Percentiles rank a stretch among this genome's conserved stretches.
phyloP scores from a whole-genome alignment of 495 filamentous ascomycete genomes.

The Oleoguttula mirabilis region DNA sequence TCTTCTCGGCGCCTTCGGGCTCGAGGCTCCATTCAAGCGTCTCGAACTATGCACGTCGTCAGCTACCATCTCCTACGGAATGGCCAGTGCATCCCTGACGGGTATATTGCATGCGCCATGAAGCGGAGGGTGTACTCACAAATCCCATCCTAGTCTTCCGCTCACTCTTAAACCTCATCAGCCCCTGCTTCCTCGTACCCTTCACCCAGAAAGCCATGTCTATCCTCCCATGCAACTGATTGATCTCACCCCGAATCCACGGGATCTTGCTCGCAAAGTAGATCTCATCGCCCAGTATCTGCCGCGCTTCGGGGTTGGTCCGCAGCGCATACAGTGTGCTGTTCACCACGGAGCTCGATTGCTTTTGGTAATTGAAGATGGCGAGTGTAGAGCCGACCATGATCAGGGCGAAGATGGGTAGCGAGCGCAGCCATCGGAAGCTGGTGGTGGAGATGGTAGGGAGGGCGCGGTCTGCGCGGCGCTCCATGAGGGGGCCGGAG shows the following conservation, averaged over 20 bases:
- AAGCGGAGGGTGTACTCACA: conserved; percentile 38
- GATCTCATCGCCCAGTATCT: conserved; percentile 77
- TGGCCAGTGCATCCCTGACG: neutral
- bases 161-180: conserved; percentile 70
- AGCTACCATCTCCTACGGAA: neutral
- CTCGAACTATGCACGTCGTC: conserved; percentile 50
- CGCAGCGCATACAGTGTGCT: conserved; percentile 84
- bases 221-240: conserved; percentile 85
- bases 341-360: conserved; percentile 65
- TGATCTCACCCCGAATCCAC: conserved; percentile 87
- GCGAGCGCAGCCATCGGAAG: conserved; percentile 40
- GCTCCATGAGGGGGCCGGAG: conserved; percentile 62
- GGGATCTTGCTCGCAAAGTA: conserved; percentile 81
- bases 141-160: conserved; percentile 60
- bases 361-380: conserved; percentile 98
- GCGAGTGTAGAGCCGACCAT: conserved; percentile 56
- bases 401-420: conserved; percentile 47
- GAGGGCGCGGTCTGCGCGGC: conserved; percentile 69
- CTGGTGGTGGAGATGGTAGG: conserved; percentile 34
- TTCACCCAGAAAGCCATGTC: conserved; percentile 80
- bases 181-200: conserved; percentile 57
- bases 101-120: neutral
- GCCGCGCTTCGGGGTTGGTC: conserved; percentile 59
- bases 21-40: conserved; percentile 98
- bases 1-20: conserved; percentile 39